phyloP scores from a whole-genome alignment of 306 rosid genomes.

The Canavalia gladiata region DNA sequence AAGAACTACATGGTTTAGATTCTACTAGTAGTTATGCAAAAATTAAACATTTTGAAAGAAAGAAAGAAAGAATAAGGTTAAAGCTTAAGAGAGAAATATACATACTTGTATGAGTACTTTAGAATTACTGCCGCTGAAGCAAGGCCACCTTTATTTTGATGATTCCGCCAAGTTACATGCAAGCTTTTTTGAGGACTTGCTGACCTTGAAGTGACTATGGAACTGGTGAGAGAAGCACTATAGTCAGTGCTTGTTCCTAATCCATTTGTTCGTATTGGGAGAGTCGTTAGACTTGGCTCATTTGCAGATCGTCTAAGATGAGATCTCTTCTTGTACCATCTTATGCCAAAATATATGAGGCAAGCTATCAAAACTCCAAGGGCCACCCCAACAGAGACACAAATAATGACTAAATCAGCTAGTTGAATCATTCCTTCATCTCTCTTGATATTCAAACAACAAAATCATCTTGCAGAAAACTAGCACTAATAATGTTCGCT shows the following conservation, averaged over 20 bases:
- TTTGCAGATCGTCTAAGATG: conserved; percentile 58
- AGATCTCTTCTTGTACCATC: conserved; percentile 67
- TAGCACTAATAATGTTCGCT: conserved; percentile 12
- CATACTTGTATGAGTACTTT: conserved; percentile 80
- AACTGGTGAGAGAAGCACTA: conserved; percentile 66
- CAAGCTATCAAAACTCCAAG: conserved; percentile 71
- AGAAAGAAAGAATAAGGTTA: background rate
- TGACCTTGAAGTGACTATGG: conserved; percentile 48
- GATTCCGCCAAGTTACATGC: conserved; percentile 60
- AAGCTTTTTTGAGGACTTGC: conserved; percentile 54
- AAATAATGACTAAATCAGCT: conserved; percentile 65
- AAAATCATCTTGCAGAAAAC: conserved; percentile 38
- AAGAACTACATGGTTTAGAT: background rate
- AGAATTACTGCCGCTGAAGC: conserved; percentile 71
- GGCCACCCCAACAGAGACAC: conserved; percentile 76
- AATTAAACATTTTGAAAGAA: conserved; percentile 22
- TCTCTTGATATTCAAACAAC: conserved; percentile 45
- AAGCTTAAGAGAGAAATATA: conserved; percentile 10
- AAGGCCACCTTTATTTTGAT: conserved; percentile 59
- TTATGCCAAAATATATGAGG: conserved; percentile 56
- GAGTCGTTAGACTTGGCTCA: conserved; percentile 56
- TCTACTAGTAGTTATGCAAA: background rate
- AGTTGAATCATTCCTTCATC: conserved; percentile 62
- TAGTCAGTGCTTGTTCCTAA: conserved; percentile 66
- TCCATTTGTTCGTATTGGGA: conserved; percentile 76